A percentile compares a stretch with the other conserved stretches of the same genome.
These are phyloP conservation scores for Cadophora luteo-olivacea DNA, from an alignment of 2,329 filamentous ascomycete genomes.

Conservation along the genomic window DNA sequence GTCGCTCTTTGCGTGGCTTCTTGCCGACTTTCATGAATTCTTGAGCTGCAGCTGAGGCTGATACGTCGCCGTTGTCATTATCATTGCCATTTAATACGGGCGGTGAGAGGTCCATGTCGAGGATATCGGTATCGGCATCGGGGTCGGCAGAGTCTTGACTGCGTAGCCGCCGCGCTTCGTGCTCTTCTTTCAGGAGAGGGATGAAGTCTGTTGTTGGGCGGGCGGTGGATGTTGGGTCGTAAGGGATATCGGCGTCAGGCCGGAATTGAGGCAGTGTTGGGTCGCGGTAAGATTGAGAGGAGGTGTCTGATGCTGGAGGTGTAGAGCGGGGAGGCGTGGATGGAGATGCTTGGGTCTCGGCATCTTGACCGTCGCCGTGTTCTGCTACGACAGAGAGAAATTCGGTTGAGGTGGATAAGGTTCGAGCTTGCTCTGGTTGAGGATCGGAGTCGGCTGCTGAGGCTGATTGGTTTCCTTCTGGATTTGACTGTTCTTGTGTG, in stretches of 20 bases:
- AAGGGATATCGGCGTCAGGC: constrained; percentile 52
- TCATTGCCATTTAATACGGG: neutral
- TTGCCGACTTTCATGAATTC: constrained; percentile 1
- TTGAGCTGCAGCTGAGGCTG: neutral
- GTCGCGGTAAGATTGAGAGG: constrained; percentile 49
- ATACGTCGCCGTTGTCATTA: neutral
- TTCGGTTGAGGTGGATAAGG: constrained; percentile 25
- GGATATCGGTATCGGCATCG: neutral
- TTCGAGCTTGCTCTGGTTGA: neutral
- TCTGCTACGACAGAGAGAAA: constrained; percentile 25
- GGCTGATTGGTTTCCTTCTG: neutral
- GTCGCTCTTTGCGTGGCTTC: constrained; percentile 21
- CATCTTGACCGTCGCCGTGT: constrained; percentile 23
- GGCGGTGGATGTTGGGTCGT: constrained; percentile 24
- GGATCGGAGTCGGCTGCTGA: constrained; percentile 15
- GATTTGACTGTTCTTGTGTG: too few species aligned
- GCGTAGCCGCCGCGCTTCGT: constrained; percentile 34
- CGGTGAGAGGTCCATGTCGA: neutral
- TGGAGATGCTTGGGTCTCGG: constrained; percentile 4
- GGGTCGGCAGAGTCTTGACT: neutral
- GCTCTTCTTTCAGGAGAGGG: constrained; percentile 28
- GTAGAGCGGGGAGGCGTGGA: constrained; percentile 25
- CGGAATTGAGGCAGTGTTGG: constrained; percentile 73
- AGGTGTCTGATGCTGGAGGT: constrained; percentile 22
- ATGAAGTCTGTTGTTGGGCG: constrained; percentile 28